Evolutionary conservation across 768 basidiomycete genomes (phyloP).

Genomic region (Naganishia antarctica): DNA sequence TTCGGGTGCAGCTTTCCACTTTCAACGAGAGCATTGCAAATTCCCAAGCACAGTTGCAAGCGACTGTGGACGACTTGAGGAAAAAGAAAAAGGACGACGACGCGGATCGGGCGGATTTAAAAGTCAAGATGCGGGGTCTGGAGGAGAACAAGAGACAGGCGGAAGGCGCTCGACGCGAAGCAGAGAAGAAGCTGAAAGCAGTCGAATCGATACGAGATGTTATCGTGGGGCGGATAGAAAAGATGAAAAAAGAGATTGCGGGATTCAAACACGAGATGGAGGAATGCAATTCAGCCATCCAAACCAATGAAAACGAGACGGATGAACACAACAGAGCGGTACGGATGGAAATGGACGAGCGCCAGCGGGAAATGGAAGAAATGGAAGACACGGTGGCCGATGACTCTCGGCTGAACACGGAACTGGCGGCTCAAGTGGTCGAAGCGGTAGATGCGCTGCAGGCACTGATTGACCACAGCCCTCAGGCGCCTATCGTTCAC

Average conservation of each 20-base stretch:
- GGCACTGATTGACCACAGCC: conserved; percentile 59
- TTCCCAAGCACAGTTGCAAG: conserved; percentile 60
- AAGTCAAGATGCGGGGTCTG: conserved; percentile 72
- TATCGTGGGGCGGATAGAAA: conserved; percentile 34
- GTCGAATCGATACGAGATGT: conserved; percentile 63
- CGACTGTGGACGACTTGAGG: conserved; percentile 68
- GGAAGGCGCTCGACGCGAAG: conserved; percentile 73
- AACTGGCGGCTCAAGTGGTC: conserved; percentile 61
- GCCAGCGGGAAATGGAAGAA: conserved; percentile 51
- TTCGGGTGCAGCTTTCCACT: conserved; percentile 11
- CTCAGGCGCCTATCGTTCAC: conserved; percentile 53
- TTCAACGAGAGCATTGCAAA: conserved; percentile 38
- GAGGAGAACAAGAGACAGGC: conserved; percentile 82
- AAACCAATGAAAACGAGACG: conserved; percentile 54
- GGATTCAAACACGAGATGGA: conserved; percentile 45
- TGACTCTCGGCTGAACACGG: conserved; percentile 53
- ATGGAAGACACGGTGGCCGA: conserved; percentile 53
- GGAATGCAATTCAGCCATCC: conserved; percentile 60
- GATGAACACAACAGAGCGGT: conserved; percentile 61
- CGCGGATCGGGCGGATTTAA: conserved; percentile 66
- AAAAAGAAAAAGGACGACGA: conserved; percentile 79
- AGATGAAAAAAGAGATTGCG: conserved; percentile 39
- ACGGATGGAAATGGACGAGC: conserved; percentile 53
- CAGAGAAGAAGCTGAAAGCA: conserved; percentile 78
- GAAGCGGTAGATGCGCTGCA: conserved; percentile 66